A percentile compares a stretch with the other conserved stretches of the same genome.
These are phyloP conservation scores for Phyllosticta paracitricarpa DNA, from an alignment of 2,329 filamentous ascomycete species.

Conservation along the genomic window DNA sequence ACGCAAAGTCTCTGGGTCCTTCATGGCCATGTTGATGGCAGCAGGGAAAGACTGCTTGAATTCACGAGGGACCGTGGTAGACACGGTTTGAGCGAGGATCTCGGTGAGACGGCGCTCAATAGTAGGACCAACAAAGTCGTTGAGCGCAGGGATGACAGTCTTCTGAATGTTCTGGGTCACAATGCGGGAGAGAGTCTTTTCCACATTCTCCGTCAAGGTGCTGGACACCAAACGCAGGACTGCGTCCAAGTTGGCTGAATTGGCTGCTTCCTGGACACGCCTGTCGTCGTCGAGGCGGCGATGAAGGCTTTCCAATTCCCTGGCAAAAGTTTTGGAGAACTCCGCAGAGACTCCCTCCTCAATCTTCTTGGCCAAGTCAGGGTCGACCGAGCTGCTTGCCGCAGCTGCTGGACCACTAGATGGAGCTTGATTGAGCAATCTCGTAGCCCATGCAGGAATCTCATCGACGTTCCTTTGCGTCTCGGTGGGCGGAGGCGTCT, in stretches of 20 bases:
- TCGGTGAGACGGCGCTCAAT: constrained; percentile 63
- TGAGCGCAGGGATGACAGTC: constrained; percentile 65
- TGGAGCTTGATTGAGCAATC: constrained; percentile 23
- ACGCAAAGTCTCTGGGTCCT: constrained; percentile 63
- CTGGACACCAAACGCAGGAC: constrained; percentile 58
- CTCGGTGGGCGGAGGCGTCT: constrained; percentile 22
- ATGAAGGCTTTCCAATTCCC: constrained; percentile 47
- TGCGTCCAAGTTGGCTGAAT: constrained; percentile 57
- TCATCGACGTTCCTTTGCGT: constrained; percentile 12
- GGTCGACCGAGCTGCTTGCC: constrained; percentile 13
- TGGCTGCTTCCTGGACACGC: constrained; percentile 51
- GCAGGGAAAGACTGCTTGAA: constrained; percentile 60
- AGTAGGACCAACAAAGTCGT: constrained; percentile 54
- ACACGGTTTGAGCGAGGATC: constrained; percentile 56
- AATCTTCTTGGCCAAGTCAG: constrained; percentile 47
- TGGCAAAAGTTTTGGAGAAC: constrained; percentile 35
- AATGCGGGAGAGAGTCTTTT: constrained; percentile 67
- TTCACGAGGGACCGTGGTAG: constrained; percentile 60
- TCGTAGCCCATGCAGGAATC: constrained; percentile 28
- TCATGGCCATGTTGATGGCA: constrained; percentile 56
- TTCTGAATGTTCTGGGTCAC: constrained; percentile 66
- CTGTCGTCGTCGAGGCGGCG: constrained; percentile 60
- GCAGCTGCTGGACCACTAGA: constrained; percentile 12
- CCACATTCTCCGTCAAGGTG: constrained; percentile 60
- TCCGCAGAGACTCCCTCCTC: constrained; percentile 38